Conservation (phyloP, 345 rosid species). For the Gossypium mustelinum region DNA sequence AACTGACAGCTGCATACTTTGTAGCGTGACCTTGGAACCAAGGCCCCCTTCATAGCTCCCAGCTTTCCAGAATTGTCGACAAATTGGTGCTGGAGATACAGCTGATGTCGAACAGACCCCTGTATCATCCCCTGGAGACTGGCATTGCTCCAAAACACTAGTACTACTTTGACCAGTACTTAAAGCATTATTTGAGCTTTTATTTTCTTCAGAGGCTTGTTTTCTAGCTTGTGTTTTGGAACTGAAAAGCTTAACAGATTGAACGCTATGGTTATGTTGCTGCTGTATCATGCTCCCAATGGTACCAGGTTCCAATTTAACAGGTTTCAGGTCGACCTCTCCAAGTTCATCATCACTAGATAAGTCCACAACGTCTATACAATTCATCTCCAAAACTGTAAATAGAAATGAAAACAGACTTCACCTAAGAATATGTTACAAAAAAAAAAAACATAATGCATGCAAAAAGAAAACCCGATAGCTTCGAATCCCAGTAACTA, state of each 20-base stretch:
- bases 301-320: constrained; percentile 45
- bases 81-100: constrained; percentile 61
- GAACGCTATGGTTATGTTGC: constrained; percentile 10
- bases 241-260: constrained; percentile 17
- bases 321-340: constrained; percentile 33
- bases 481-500: neutral
- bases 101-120: constrained; percentile 57
- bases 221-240: constrained; percentile 23
- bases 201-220: constrained; percentile 55
- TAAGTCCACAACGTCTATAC: constrained; percentile 26
- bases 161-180: constrained; percentile 51
- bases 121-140: constrained; percentile 59
- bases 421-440: neutral
- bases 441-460: neutral
- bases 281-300: constrained; percentile 21
- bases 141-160: constrained; percentile 65
- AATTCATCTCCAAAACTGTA: constrained; percentile 32
- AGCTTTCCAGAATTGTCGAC: constrained; percentile 96
- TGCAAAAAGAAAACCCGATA: neutral
- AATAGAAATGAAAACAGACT: constrained; percentile 8
- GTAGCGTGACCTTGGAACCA: constrained; percentile 46
- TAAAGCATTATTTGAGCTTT: constrained; percentile 37
- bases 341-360: constrained; percentile 30
- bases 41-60: constrained; percentile 54
- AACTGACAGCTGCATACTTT: constrained; percentile 44